Evolutionary conservation across 176 grass and related monocot species (phyloP), one percentile per base, ranked within the genome.

Genomic region (Puya raimondii): DNA sequence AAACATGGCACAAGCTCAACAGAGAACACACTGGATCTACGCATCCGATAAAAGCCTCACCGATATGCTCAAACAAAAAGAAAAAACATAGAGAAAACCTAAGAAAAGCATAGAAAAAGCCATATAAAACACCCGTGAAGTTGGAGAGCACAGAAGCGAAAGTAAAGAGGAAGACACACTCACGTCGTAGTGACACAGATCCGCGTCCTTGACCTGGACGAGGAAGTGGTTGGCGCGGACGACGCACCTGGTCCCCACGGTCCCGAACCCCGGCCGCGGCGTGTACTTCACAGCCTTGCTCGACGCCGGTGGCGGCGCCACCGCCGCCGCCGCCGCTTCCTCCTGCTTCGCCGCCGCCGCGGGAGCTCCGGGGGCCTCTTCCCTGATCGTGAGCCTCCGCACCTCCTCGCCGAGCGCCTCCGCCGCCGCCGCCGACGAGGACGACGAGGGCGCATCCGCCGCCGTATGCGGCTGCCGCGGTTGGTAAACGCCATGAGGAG

Each of bases 151-250:
- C 13, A 0, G 9, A 59, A 64, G 8, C 12, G 48, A 2, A 47
- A 12, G 11, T 9, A 23, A 4, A 12, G 53, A 75, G 7, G 33
- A 27, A 15, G 49, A 8, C 0, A n/a, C 51, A 25, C 87, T 96
- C 70, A 96, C 92, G 49, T 91, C 81, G 29, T 96, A 96, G 64
- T 87, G 92, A 72, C 79, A 87, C 11, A 91, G 79, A 59, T 80
- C 74, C 82, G 87, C 83, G 61, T 92, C 79, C 47, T 83, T 79
- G 49, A 89, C 79, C 52, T 87, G 23, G 12, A 83, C 81, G 48
- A 96, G 83, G 81, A 92, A 96, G 70, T 96, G 88, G 52, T 91
- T 96, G 2, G 86, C 86, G 26, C 76, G 78, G 52, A 91, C 70
- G 49, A 76, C 16, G 23, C 87, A 87, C 51, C 18, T 82, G 47